phyloP scores from a whole-genome alignment of 495 filamentous ascomycete genomes.

The Xylaria castorea region DNA sequence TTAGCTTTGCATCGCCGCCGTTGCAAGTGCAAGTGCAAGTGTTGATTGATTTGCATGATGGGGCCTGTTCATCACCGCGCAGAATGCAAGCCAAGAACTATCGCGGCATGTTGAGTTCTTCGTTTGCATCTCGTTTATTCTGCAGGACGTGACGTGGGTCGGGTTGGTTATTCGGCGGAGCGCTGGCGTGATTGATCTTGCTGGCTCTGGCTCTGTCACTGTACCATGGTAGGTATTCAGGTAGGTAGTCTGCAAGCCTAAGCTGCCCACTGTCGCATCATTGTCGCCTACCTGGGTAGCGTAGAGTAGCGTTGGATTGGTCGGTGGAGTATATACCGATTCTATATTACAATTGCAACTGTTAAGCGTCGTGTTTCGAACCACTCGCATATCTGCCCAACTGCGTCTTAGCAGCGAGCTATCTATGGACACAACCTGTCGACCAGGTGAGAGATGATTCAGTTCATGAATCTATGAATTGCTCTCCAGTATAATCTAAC shows the following conservation, averaged over 20 bases:
- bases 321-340: neutral
- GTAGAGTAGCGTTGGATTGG: conserved; percentile 10
- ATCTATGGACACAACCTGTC: neutral
- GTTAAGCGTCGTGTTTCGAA: neutral
- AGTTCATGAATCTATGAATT: neutral
- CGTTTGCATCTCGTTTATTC: conserved; percentile 15
- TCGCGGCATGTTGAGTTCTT: conserved; percentile 5
- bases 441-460: neutral
- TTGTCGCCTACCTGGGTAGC: neutral
- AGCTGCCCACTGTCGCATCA: neutral
- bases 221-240: neutral
- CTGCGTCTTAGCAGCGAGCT: neutral
- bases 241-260: neutral
- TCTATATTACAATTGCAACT: neutral
- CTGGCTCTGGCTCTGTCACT: neutral
- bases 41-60: conserved; percentile 13
- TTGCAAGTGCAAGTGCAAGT: neutral
- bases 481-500: conserved; percentile 4
- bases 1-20: neutral
- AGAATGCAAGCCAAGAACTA: conserved; percentile 21
- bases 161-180: conserved; percentile 7
- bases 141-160: conserved; percentile 13
- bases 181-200: conserved; percentile 19
- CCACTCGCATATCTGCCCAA: conserved; percentile 1
- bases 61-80: conserved; percentile 16